Evolutionary conservation across 2,329 filamentous ascomycete species (phyloP).

Genomic region (Bipolaris bicolor): DNA sequence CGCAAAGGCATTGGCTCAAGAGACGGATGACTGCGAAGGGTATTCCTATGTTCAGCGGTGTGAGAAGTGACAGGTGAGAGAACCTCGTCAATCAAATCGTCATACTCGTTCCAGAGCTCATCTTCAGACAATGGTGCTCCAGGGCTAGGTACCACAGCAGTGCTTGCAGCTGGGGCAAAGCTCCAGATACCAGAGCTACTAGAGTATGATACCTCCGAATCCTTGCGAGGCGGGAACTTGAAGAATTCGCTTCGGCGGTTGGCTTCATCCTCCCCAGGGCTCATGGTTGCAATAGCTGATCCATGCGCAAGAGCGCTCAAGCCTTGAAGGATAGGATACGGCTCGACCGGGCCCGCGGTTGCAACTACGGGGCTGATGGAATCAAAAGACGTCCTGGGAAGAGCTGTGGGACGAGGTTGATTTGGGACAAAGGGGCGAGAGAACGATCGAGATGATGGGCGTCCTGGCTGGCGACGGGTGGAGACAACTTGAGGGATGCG

Average conservation of each 20-base stretch:
- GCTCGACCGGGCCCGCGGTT: conserved; percentile 38
- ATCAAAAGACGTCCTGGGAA: conserved; percentile 42
- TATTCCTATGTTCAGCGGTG: conserved; percentile 14
- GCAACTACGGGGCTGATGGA: conserved; percentile 36
- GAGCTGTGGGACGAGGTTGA: conserved; percentile 49
- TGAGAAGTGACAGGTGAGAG: conserved; percentile 53
- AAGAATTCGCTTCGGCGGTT: conserved; percentile 68
- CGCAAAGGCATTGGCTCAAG: conserved; percentile 40
- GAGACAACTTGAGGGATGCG: conserved; percentile 84
- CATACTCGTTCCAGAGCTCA: conserved; percentile 93
- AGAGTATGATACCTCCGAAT: conserved; percentile 71
- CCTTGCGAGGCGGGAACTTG: conserved; percentile 73
- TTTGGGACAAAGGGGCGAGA: conserved; percentile 74
- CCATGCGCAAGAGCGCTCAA: conserved; percentile 44
- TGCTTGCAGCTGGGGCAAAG: conserved; percentile 61
- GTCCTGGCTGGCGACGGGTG: conserved; percentile 65
- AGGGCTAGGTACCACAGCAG: conserved; percentile 68
- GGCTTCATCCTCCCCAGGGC: conserved; percentile 41
- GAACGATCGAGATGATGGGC: conserved; percentile 77
- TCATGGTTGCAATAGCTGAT: conserved; percentile 47
- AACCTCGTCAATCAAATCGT: conserved; percentile 81
- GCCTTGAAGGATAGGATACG: conserved; percentile 46
- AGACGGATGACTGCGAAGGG: conserved; percentile 31
- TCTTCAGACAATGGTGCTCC: conserved; percentile 74
- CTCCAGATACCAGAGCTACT: conserved; percentile 68